These are phyloP conservation scores for Physaria fendleri DNA, from an alignment of 345 rosid genomes.

Conservation along the genomic window DNA sequence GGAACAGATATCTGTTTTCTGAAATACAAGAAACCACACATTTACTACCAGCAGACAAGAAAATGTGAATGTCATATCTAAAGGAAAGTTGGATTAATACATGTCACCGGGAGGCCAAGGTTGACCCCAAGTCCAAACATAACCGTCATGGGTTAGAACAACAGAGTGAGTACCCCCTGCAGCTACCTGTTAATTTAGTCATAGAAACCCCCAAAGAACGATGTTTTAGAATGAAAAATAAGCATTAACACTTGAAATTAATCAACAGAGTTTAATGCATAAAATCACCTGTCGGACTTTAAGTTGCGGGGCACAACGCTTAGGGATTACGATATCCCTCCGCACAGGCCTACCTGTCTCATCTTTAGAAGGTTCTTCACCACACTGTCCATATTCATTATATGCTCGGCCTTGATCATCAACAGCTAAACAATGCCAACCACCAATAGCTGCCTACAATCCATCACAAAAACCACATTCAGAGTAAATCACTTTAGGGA, in stretches of 20 bases:
- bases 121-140: slow-evolving; percentile 99
- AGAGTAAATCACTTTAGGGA: not conserved
- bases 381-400: slow-evolving; percentile 98
- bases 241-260: not conserved
- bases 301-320: slow-evolving; percentile 87
- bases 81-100: slow-evolving; percentile 32
- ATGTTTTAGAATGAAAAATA: not conserved
- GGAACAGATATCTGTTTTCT: slow-evolving; percentile 98
- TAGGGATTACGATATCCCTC: slow-evolving; percentile 89
- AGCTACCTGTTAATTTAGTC: slow-evolving; percentile 58
- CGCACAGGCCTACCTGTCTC: slow-evolving; percentile 73
- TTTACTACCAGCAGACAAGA: not conserved
- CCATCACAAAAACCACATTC: slow-evolving; percentile 6
- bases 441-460: slow-evolving; percentile 92
- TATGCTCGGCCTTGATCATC: slow-evolving; percentile 97
- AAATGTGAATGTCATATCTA: not conserved
- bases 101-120: slow-evolving; percentile 99
- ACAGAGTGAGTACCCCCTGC: slow-evolving; percentile 99
- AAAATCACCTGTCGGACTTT: slow-evolving; percentile 73
- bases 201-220: not conserved
- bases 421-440: slow-evolving; percentile 99
- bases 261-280: not conserved
- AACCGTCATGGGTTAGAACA: slow-evolving; percentile 85
- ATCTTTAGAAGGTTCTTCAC: slow-evolving; percentile 92
- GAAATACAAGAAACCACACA: not conserved